Evolutionary conservation across 2,329 filamentous ascomycete species (phyloP).

Genomic region (Pyrenophora tritici-repentis): DNA sequence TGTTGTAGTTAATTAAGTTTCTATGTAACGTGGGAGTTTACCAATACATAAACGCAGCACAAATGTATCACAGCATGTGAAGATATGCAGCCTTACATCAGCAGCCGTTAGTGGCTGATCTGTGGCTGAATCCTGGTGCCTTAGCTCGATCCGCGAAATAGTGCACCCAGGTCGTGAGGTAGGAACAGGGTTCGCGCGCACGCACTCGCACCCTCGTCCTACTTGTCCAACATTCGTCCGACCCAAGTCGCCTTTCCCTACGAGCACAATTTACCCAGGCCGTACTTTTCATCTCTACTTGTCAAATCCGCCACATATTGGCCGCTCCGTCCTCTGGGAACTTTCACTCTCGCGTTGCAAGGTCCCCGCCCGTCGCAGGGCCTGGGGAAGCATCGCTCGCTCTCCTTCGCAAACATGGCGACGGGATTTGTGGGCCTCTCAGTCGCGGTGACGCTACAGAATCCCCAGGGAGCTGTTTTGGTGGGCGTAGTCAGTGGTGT

Average conservation of each 20-base stretch:
- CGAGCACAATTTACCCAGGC: background rate
- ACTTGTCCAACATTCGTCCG: conserved; percentile 6
- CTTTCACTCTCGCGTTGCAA: conserved; percentile 11
- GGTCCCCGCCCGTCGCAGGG: conserved; percentile 1
- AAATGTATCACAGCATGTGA: conserved; percentile 3
- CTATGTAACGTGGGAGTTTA: background rate
- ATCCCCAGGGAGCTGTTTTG: conserved; percentile 67
- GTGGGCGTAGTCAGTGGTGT: conserved; percentile 74
- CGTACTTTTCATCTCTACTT: background rate
- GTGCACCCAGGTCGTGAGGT: conserved; percentile 7
- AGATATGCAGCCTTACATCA: conserved; percentile 6
- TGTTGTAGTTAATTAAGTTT: background rate
- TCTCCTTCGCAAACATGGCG: conserved; percentile 55
- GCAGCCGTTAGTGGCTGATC: conserved; percentile 13
- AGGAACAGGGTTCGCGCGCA: conserved; percentile 3
- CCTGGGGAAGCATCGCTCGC: background rate
- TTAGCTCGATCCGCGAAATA: conserved; percentile 13
- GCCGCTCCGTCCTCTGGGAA: background rate
- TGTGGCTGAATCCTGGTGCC: conserved; percentile 11
- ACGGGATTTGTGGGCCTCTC: conserved; percentile 75
- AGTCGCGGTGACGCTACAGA: conserved; percentile 73
- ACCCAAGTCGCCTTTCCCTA: conserved; percentile 11
- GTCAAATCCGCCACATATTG: background rate
- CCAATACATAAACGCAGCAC: background rate
- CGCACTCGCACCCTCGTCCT: conserved; percentile 3